Evolutionary conservation across 2,329 filamentous ascomycete genomes (phyloP), one percentile per base, ranked within the genome.

Genomic region (Arachnomyces sp.): DNA sequence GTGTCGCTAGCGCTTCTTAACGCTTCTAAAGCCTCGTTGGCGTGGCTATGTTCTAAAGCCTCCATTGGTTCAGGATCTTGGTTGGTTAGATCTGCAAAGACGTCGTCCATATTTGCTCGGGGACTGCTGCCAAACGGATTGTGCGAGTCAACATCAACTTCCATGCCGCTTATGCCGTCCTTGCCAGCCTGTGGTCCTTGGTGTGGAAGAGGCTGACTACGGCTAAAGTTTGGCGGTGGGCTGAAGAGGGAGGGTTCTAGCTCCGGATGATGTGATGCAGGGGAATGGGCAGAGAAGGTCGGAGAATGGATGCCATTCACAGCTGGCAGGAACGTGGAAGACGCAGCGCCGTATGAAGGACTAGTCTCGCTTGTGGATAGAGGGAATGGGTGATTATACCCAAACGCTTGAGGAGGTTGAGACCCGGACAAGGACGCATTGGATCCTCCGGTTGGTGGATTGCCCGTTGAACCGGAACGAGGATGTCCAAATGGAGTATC

Each of bases 81-180:
- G 39, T 68, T 67, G 2, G 65, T 69, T 40, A 71, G 50, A 36
- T 69, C 67, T 7, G 64, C 66, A 48, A 70, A 71, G 14, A 71
- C 60, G 42, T 67, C 63, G 43, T 67, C 66, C 38, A 67, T 47
- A 33, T 64, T 54, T 38, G 58, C 56, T 13, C 62, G 62, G 44
- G 63, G 62, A 42, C 58, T 66, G 39, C 62, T 43, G 28, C 46
- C 67, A 36, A 63, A 60, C 3, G 60, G 55, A 34, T 59, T 59
- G 13, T 52, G 45, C 31, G 43, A 47, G 33, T 58, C 59, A 2
- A 60, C 50, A 34, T 57, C 57, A 2, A 61, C 54, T 13, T 57
- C 55, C 11, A 59, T 56, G 3, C 49, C 61, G 1, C 55, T 36
- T 17, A 55, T 51, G 6, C 53, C 54, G 38, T 58, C 58, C 18